These are phyloP conservation scores for Zalaria obscura DNA, from an alignment of 2,329 filamentous ascomycete species.

Conservation along the genomic window DNA sequence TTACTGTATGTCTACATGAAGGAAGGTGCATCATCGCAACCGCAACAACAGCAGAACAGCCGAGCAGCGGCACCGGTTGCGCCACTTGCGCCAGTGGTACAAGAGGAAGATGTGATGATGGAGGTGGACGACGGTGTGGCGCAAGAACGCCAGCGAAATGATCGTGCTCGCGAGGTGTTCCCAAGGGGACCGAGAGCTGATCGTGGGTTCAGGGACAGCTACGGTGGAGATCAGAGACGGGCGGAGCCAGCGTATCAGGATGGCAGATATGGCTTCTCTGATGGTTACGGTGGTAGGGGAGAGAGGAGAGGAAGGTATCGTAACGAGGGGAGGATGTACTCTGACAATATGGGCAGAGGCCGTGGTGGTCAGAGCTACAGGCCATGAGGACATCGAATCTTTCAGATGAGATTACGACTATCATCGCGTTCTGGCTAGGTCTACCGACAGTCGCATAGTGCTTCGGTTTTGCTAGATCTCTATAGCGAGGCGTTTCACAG, in stretches of 20 bases:
- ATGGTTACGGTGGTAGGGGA: conserved; percentile 9
- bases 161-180: not conserved
- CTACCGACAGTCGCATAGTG: not conserved
- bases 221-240: conserved; percentile 9
- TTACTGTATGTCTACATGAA: conserved; percentile 61
- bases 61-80: conserved; percentile 14
- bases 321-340: conserved; percentile 16
- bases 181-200: conserved; percentile 1
- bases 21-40: conserved; percentile 27
- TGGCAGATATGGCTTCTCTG: conserved; percentile 27
- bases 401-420: not conserved
- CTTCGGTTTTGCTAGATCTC: not conserved
- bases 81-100: conserved; percentile 7
- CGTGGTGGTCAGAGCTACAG: conserved; percentile 13
- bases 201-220: conserved; percentile 11
- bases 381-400: conserved; percentile 4
- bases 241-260: conserved; percentile 25
- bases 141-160: not conserved
- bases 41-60: conserved; percentile 10
- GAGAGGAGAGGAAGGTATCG: conserved; percentile 9
- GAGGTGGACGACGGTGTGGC: conserved; percentile 24
- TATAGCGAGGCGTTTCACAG: not conserved
- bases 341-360: conserved; percentile 11
- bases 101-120: conserved; percentile 23
- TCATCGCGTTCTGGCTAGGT: not conserved